Conservation (phyloP, 2,329 filamentous ascomycete genomes). For the Trichoderma sp. region DNA sequence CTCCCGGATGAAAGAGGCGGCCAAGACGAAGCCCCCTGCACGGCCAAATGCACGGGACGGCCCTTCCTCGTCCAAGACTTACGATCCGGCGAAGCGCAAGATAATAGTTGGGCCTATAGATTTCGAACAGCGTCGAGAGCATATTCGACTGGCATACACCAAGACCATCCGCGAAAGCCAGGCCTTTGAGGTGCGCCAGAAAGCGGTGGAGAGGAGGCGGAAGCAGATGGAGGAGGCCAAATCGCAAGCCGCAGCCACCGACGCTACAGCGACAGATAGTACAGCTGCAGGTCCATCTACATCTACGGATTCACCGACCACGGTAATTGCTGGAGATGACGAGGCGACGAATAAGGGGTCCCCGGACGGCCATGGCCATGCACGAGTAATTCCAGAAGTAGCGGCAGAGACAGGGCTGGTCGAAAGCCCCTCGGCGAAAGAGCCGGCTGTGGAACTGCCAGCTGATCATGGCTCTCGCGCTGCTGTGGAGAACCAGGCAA, state of each 20-base stretch:
- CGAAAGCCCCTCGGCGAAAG: neutral
- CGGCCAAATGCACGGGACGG: conserved; percentile 37
- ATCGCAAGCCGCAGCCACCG: conserved; percentile 42
- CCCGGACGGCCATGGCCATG: conserved; percentile 2
- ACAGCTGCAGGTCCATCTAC: conserved; percentile 4
- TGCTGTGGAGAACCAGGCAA: neutral
- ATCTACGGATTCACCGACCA: conserved; percentile 9
- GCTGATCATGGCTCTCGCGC: neutral
- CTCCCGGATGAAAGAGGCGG: conserved; percentile 66
- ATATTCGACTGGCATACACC: conserved; percentile 82
- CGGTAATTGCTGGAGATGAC: conserved; percentile 11
- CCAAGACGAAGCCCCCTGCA: conserved; percentile 55
- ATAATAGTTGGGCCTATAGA: conserved; percentile 76
- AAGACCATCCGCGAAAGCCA: conserved; percentile 78
- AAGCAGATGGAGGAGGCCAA: conserved; percentile 54
- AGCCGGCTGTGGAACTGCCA: conserved; percentile 14
- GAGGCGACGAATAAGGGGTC: conserved; percentile 10
- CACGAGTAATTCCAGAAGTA: neutral
- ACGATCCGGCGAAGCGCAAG: conserved; percentile 49
- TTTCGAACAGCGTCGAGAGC: conserved; percentile 78
- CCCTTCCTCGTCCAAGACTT: conserved; percentile 38
- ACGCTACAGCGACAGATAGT: neutral
- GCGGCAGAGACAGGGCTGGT: conserved; percentile 1
- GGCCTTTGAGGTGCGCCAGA: conserved; percentile 57
- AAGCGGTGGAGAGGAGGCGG: conserved; percentile 52